Evolutionary conservation across 306 rosid genomes (phyloP).

Genomic region (Gastrolobium bilobum): DNA sequence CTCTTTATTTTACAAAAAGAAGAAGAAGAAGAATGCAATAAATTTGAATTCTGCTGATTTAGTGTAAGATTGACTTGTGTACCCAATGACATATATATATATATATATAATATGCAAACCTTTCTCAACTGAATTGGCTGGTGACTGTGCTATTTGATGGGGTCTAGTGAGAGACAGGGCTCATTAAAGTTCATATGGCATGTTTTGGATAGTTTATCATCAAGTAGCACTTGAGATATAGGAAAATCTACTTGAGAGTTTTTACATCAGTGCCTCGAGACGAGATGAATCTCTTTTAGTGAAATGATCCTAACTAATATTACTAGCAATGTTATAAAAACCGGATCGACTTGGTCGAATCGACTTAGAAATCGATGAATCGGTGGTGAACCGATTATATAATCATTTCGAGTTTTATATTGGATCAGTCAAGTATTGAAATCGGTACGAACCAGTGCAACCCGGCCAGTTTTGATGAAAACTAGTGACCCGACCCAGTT

Average conservation of each 20-base stretch:
- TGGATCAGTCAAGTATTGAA: no score
- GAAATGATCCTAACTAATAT: no score
- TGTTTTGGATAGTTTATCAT: neutral
- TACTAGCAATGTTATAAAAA: no score
- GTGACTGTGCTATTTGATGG: neutral
- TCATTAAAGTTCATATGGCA: slow-evolving; percentile 8
- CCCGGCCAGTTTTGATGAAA: no score
- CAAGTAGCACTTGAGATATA: neutral
- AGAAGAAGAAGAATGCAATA: neutral
- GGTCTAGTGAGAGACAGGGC: neutral
- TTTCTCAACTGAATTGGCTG: neutral
- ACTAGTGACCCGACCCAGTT: no score
- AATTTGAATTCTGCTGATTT: neutral
- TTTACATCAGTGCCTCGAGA: neutral
- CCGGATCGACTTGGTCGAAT: no score
- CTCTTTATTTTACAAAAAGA: no score
- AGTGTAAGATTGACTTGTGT: neutral
- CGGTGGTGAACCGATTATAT: no score
- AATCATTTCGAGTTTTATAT: no score
- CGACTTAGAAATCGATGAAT: no score
- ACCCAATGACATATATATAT: neutral
- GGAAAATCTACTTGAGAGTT: neutral
- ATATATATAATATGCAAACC: neutral
- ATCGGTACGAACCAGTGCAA: no score
- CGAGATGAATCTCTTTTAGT: no score